Percentiles rank a stretch among this genome's conserved stretches.
Evolutionary conservation across 75 land plant genomes (phyloP).

Genomic region (Chamaecyparis obtusa): DNA sequence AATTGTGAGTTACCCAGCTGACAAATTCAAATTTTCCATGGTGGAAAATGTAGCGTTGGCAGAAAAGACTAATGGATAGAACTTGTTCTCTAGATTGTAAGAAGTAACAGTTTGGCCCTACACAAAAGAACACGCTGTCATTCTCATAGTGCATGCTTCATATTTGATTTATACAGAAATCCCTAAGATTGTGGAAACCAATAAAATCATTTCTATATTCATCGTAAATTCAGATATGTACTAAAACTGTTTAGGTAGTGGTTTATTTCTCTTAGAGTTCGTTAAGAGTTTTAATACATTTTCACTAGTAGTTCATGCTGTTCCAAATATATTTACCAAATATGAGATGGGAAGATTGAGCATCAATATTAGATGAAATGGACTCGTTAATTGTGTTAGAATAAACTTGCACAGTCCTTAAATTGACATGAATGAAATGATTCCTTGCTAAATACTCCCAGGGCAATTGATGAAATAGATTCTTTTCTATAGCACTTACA

Average conservation of each 20-base stretch:
- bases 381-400: no score
- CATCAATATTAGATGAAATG: not conserved
- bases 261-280: not conserved
- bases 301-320: not conserved
- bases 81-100: conserved; percentile 27
- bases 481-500: not conserved
- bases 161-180: not conserved
- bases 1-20: conserved; percentile 10
- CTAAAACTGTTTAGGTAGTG: not conserved
- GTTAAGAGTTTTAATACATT: not conserved
- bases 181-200: not conserved
- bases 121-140: not conserved
- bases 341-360: not conserved
- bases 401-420: not conserved
- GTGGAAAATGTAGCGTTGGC: conserved; percentile 32
- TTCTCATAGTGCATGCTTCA: not conserved
- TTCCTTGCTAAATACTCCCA: not conserved
- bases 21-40: not conserved
- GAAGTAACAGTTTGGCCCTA: conserved; percentile 73
- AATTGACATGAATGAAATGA: not conserved
- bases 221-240: not conserved
- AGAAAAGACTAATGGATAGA: conserved; percentile 60
- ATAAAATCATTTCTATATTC: not conserved
- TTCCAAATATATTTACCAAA: not conserved
- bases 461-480: no score